phyloP scores from a whole-genome alignment of 2,329 filamentous ascomycete species.

The Alternaria viburni region DNA sequence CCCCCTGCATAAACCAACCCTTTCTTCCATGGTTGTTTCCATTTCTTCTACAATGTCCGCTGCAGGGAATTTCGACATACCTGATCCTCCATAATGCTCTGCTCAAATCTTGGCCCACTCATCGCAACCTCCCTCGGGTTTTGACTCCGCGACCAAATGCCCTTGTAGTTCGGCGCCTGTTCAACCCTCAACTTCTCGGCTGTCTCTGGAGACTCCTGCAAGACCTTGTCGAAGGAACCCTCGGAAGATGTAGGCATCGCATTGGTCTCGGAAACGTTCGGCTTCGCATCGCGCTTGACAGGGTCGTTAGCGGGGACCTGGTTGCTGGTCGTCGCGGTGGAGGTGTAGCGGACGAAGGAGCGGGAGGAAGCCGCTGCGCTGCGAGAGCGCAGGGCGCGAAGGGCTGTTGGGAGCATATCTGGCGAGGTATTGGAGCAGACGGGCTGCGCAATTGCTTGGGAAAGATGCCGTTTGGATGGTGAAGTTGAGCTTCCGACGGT shows the following conservation, averaged over 20 bases:
- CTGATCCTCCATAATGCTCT: slow-evolving; percentile 92
- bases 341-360: slow-evolving; percentile 31
- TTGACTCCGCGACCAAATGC: slow-evolving; percentile 86
- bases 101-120: slow-evolving; percentile 94
- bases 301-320: slow-evolving; percentile 72
- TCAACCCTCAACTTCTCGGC: slow-evolving; percentile 64
- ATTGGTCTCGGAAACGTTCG: slow-evolving; percentile 68
- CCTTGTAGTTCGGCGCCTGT: slow-evolving; percentile 87
- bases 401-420: slow-evolving; percentile 34
- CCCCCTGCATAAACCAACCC: background rate
- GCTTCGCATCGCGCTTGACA: slow-evolving; percentile 55
- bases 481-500: slow-evolving; percentile 22
- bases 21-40: background rate
- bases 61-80: slow-evolving; percentile 59
- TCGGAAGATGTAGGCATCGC: slow-evolving; percentile 60
- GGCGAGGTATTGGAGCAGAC: slow-evolving; percentile 17
- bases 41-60: background rate
- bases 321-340: slow-evolving; percentile 55
- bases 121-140: slow-evolving; percentile 81
- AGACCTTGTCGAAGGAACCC: slow-evolving; percentile 57
- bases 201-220: slow-evolving; percentile 62
- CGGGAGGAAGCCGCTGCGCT: slow-evolving; percentile 24
- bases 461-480: slow-evolving; percentile 2
- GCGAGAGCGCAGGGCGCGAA: slow-evolving; percentile 40
- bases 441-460: slow-evolving; percentile 24